phyloP scores from a whole-genome alignment of 2,329 filamentous ascomycete genomes.

The Coleophoma cylindrospora region DNA sequence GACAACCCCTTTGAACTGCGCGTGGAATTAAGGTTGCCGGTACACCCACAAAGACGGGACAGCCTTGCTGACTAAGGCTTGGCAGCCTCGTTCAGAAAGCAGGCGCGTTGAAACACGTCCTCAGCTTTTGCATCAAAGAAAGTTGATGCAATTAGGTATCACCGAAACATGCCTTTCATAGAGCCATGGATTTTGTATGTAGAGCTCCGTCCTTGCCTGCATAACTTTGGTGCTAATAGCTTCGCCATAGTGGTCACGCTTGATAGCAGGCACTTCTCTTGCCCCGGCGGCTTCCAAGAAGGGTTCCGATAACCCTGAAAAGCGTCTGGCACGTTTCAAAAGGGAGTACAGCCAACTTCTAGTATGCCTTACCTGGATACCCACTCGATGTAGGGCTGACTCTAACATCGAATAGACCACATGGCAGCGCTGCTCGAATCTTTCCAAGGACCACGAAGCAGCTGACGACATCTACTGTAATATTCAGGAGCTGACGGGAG shows the following conservation, averaged over 20 bases:
- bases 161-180: slow-evolving; percentile 1
- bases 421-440: slow-evolving; percentile 58
- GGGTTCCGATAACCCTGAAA: slow-evolving; percentile 58
- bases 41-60: too few relatives aligned
- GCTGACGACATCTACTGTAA: slow-evolving; percentile 58
- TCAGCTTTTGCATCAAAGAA: not conserved
- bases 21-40: too few relatives aligned
- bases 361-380: slow-evolving; percentile 32
- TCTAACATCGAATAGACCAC: slow-evolving; percentile 35
- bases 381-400: slow-evolving; percentile 3
- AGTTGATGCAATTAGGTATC: not conserved
- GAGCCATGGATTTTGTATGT: slow-evolving; percentile 4
- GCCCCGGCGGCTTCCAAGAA: slow-evolving; percentile 48
- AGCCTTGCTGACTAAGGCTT: not conserved
- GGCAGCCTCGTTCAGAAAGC: not conserved
- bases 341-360: slow-evolving; percentile 60
- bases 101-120: not conserved
- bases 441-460: slow-evolving; percentile 54
- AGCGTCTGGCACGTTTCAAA: slow-evolving; percentile 61
- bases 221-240: slow-evolving; percentile 6
- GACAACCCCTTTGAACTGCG: too few relatives aligned
- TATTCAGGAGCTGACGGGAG: slow-evolving; percentile 58
- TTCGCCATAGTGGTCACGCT: slow-evolving; percentile 54
- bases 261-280: slow-evolving; percentile 58
- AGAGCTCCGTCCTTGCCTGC: not conserved